These are phyloP conservation scores for Acanthochlamys bracteata DNA, from an alignment of 106 monocot species.

Conservation along the genomic window DNA sequence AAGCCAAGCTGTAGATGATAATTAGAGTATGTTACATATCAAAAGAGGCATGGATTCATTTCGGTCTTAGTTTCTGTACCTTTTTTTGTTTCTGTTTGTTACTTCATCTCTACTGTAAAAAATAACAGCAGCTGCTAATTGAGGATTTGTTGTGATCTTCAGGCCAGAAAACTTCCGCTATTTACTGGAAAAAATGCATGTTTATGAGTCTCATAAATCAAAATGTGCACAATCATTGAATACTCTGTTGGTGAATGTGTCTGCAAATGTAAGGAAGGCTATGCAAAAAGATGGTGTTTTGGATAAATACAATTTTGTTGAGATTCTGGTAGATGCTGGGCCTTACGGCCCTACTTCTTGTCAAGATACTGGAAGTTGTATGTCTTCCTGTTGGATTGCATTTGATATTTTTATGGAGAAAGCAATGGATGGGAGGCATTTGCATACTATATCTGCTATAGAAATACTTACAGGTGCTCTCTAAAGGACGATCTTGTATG, in stretches of 20 bases:
- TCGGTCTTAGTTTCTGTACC: conserved; percentile 78
- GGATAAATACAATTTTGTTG: conserved; percentile 36
- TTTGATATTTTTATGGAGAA: conserved; percentile 90
- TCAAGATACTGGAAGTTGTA: conserved; percentile 31
- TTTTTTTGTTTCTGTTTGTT: conserved; percentile 19
- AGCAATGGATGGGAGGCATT: conserved; percentile 74
- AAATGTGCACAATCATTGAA: conserved; percentile 18
- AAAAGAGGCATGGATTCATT: too few species aligned
- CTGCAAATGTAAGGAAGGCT: conserved; percentile 33
- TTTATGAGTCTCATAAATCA: conserved; percentile 43
- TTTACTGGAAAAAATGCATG: conserved; percentile 54
- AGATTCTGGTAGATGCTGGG: conserved; percentile 35
- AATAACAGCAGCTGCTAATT: conserved; percentile 12
- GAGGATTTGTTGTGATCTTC: conserved; percentile 12
- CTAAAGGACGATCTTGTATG: too few species aligned
- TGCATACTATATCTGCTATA: conserved; percentile 59
- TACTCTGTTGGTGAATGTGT: conserved; percentile 33
- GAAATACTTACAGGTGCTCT: conserved; percentile 74
- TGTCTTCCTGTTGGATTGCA: conserved; percentile 56
- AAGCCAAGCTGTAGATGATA: too few species aligned
- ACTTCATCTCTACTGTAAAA: neutral
- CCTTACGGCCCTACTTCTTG: conserved; percentile 19
- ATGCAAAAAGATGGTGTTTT: conserved; percentile 20
- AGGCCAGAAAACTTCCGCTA: conserved; percentile 66
- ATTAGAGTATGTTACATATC: too few species aligned